Evolutionary conservation across 768 basidiomycete species (phyloP).

Genomic region (Rhodocollybia butyracea): DNA sequence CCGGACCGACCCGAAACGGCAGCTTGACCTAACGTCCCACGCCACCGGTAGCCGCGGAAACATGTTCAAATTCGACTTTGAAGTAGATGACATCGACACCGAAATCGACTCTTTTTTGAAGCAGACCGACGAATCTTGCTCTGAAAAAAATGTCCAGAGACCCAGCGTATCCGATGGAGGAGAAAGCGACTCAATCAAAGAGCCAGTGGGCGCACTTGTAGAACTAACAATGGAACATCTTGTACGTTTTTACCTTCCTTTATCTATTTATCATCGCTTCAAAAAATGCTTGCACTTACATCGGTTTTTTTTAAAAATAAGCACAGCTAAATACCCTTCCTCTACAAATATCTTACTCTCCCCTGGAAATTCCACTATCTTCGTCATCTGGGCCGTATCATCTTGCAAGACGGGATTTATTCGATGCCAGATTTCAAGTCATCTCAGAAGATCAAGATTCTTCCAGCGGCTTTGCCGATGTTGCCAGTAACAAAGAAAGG

Average conservation of each 20-base stretch:
- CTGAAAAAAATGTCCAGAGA: too few relatives aligned
- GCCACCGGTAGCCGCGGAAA: too few relatives aligned
- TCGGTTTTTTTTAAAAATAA: too few relatives aligned
- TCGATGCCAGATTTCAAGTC: slow-evolving; percentile 94
- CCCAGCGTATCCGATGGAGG: not conserved
- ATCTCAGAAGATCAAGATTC: slow-evolving; percentile 47
- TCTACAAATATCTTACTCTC: not conserved
- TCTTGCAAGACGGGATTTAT: slow-evolving; percentile 81
- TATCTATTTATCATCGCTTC: not conserved
- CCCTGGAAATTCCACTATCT: not conserved
- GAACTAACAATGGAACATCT: not conserved
- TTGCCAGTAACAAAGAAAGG: slow-evolving; percentile 21
- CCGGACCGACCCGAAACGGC: too few relatives aligned
- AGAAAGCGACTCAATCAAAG: too few relatives aligned
- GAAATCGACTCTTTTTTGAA: not conserved
- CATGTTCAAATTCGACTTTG: not conserved
- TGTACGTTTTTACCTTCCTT: not conserved
- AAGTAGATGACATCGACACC: not conserved
- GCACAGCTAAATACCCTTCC: not conserved
- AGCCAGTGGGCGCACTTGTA: not conserved
- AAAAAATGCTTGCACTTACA: not conserved
- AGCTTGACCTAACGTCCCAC: too few relatives aligned
- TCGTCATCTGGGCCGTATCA: not conserved
- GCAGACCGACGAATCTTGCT: not conserved
- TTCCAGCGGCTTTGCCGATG: slow-evolving; percentile 24